phyloP scores from a whole-genome alignment of 1,139 yeast species.

The Saccharomyces hybrid region DNA sequence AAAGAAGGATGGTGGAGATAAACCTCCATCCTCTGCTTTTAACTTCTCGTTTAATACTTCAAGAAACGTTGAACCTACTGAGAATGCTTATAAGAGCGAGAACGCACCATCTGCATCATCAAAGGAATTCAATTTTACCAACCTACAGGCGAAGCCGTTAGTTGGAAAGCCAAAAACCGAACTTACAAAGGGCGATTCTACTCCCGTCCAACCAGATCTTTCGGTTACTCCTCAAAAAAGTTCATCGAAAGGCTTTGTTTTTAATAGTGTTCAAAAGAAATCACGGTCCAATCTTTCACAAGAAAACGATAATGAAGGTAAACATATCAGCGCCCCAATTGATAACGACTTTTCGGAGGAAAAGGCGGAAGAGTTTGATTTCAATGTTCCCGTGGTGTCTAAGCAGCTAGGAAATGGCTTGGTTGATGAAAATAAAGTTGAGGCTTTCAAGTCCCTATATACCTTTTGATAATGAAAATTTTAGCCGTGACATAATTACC shows the following conservation, averaged over 20 bases:
- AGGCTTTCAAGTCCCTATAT: conserved; percentile 11
- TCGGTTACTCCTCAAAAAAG: not conserved
- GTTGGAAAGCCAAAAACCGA: not conserved
- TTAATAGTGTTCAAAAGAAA: not conserved
- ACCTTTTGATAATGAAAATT: not conserved
- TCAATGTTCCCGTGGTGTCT: conserved; percentile 20
- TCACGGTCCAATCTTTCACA: not conserved
- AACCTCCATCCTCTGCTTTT: not conserved
- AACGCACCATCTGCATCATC: not conserved
- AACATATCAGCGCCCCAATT: not conserved
- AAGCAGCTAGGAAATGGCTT: conserved; percentile 3
- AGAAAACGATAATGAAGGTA: not conserved
- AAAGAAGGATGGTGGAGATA: not conserved
- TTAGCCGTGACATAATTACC: not conserved
- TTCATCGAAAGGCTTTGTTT: not conserved
- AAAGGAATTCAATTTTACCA: not conserved
- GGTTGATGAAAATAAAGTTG: conserved; percentile 19
- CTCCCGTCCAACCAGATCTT: not conserved
- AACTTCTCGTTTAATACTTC: not conserved
- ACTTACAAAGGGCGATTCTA: not conserved
- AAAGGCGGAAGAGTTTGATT: conserved; percentile 8
- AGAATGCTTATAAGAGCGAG: not conserved
- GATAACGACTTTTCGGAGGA: not conserved
- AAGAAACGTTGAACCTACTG: not conserved
- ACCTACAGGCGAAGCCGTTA: not conserved